Percentiles rank a stretch among this genome's conserved stretches.
Evolutionary conservation across 1,284 basidiomycete genomes (phyloP).

Genomic region (Ustilago shanxiensis): DNA sequence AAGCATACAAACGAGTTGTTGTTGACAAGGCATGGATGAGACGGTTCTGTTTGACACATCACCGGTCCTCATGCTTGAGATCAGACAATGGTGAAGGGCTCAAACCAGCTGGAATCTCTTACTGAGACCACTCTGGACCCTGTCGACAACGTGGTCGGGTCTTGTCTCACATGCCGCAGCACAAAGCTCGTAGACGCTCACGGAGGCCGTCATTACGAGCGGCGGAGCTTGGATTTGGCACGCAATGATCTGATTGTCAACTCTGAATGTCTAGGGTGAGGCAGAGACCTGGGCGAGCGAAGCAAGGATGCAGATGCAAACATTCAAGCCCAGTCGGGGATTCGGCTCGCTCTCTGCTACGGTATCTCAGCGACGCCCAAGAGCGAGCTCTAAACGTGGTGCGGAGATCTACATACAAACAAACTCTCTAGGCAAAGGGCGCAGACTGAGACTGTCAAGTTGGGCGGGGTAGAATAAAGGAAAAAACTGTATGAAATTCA

Average conservation of each 20-base stretch:
- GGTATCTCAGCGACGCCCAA: neutral
- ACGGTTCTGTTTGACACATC: too few species aligned
- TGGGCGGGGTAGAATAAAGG: neutral
- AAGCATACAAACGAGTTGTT: too few species aligned
- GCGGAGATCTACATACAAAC: conserved; percentile 7
- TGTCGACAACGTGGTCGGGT: neutral
- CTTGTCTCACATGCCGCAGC: neutral
- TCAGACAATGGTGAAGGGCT: too few species aligned
- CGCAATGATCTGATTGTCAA: neutral
- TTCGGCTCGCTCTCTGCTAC: neutral
- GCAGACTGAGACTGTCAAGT: neutral
- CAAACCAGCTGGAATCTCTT: neutral
- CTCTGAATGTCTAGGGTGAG: too few species aligned
- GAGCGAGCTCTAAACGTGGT: conserved; percentile 1
- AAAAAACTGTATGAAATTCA: neutral
- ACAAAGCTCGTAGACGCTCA: neutral
- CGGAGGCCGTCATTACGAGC: neutral
- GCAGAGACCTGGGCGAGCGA: neutral
- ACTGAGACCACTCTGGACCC: neutral
- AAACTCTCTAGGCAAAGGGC: neutral
- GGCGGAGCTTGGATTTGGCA: neutral
- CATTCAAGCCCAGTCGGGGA: neutral
- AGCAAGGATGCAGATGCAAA: neutral
- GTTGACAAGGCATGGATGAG: too few species aligned
- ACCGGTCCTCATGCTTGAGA: too few species aligned